Percentiles rank a stretch among this genome's conserved stretches.
phyloP scores from a whole-genome alignment of 257 asterid genomes.

The Coffea eugenioides region DNA sequence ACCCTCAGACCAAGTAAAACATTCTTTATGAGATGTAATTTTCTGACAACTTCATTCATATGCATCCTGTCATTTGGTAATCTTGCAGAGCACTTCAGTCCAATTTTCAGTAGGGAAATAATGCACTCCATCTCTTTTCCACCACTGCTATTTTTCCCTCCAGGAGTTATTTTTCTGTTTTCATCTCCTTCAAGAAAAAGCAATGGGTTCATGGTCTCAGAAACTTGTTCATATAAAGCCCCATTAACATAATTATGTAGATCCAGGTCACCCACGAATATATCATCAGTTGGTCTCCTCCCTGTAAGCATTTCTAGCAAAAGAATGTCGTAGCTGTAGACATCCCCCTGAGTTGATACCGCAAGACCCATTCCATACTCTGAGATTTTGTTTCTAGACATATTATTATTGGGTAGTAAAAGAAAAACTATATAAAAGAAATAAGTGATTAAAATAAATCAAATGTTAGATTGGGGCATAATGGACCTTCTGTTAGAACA shows the following conservation, averaged over 20 bases:
- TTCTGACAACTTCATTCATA: background rate
- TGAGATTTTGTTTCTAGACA: background rate
- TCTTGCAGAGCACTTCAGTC: background rate
- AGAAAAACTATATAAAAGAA: too few relatives aligned
- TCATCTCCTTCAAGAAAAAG: constrained; percentile 4
- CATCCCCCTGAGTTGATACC: background rate
- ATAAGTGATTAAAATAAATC: too few relatives aligned
- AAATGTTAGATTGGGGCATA: too few relatives aligned
- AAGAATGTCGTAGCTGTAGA: constrained; percentile 15
- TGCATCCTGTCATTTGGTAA: background rate
- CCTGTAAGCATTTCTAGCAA: constrained; percentile 25
- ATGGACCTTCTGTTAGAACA: too few relatives aligned
- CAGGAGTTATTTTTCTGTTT: too few relatives aligned
- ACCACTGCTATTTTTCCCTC: background rate
- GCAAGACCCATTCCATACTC: constrained; percentile 1
- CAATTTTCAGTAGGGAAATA: background rate
- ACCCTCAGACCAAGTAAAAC: background rate
- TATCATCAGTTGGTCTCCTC: constrained; percentile 27
- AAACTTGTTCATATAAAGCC: constrained; percentile 17
- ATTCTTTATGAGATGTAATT: background rate
- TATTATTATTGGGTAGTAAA: too few relatives aligned
- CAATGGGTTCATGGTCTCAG: constrained; percentile 6
- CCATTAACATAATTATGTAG: constrained; percentile 19
- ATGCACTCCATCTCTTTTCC: background rate
- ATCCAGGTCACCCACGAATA: constrained; percentile 20